Evolutionary conservation across 306 rosid species (phyloP).

Genomic region (Cicer pinnatifidum): DNA sequence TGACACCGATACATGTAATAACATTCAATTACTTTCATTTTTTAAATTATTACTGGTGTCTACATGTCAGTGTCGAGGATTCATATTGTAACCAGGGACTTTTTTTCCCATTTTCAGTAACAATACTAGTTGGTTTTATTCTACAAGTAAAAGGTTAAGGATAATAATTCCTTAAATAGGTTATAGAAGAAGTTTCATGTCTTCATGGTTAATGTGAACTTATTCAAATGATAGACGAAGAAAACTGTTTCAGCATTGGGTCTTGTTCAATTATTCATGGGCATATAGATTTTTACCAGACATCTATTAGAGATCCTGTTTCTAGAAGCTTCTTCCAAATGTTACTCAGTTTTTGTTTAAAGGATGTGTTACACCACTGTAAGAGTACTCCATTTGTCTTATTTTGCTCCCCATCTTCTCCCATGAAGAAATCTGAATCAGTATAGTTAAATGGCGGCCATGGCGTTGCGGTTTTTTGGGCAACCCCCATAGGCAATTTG

Average conservation of each 20-base stretch:
- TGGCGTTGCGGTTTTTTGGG: too few species aligned
- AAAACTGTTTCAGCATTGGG: background rate
- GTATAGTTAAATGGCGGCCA: too few species aligned
- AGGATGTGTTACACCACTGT: background rate
- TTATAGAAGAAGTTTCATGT: background rate
- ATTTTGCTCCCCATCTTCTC: conserved; percentile 1
- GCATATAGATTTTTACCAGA: background rate
- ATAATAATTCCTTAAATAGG: background rate
- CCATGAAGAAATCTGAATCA: background rate
- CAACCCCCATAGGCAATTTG: too few species aligned
- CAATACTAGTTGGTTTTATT: too few species aligned
- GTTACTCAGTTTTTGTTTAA: background rate
- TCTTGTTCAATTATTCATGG: background rate
- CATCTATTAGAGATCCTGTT: background rate
- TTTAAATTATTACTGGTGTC: too few species aligned
- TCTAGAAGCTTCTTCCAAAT: background rate
- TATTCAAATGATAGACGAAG: background rate
- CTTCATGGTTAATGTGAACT: background rate
- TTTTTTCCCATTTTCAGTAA: too few species aligned
- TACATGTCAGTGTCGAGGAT: too few species aligned
- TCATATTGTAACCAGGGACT: too few species aligned
- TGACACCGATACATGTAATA: too few species aligned
- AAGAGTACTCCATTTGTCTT: background rate
- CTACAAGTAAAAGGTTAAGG: background rate
- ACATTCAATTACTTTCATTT: too few species aligned